Conservation (phyloP, 306 rosid genomes). For the Prunus davidiana region DNA sequence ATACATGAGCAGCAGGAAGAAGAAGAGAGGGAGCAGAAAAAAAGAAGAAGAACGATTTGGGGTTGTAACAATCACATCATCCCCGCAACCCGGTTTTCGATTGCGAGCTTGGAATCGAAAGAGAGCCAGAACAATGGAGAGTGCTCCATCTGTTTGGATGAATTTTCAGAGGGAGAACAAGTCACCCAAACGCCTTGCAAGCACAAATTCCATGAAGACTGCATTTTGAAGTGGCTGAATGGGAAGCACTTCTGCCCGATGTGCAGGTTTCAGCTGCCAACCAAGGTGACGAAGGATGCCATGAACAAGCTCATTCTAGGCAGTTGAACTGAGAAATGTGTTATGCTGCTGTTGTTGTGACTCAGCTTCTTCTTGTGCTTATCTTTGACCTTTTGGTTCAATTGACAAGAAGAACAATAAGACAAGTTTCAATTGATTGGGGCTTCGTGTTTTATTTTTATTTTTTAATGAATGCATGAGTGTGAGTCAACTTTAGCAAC, state of each 20-base stretch:
- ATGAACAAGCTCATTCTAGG: neutral
- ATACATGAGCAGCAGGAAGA: neutral
- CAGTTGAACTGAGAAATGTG: neutral
- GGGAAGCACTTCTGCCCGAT: neutral
- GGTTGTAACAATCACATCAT: neutral
- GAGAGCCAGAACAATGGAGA: neutral
- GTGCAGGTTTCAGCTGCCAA: neutral
- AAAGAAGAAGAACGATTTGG: neutral
- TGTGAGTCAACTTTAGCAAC: too few species aligned
- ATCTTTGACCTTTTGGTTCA: too few species aligned
- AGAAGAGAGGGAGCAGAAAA: neutral
- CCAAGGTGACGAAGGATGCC: neutral
- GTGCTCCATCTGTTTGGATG: neutral
- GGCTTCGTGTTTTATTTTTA: too few species aligned
- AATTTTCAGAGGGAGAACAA: neutral
- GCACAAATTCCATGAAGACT: neutral
- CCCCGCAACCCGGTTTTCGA: neutral
- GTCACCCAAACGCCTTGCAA: neutral
- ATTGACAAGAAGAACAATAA: too few species aligned
- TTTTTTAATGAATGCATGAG: too few species aligned
- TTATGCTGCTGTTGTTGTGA: too few species aligned
- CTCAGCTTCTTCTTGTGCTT: too few species aligned
- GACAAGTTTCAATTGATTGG: too few species aligned
- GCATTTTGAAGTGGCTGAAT: neutral
- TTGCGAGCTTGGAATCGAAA: neutral